Evolutionary conservation across 768 basidiomycete genomes (phyloP), one percentile per base, ranked within the genome.

Genomic region (Lactarius pseudohatsudake): DNA sequence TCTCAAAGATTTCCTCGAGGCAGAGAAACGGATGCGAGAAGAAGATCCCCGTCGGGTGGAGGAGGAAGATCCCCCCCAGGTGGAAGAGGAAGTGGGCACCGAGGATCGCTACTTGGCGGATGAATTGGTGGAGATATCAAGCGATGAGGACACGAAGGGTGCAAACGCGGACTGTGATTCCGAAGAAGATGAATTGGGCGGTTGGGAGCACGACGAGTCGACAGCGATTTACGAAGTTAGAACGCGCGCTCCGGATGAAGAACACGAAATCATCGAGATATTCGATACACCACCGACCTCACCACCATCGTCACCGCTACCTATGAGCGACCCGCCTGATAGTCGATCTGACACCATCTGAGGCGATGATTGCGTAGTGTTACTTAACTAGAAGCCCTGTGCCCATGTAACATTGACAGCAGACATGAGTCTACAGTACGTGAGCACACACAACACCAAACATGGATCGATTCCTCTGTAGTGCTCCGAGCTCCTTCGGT

Each of bases 1-100:
- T 72, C 78, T 92, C 58, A 76, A 76, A 58, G 86, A 86, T 32
- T 92, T 92, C 62, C 67, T 91, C 72, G 84, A 87, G 64, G 86
- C 85, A 1, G 91, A 92, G 73, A 76, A 73, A 71, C 75, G 70
- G 68, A 79, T 85, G 59, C 84, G 79, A 71, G 84, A 82, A 64
- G 61, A 69, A 18, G 70, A 61, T 15, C 69, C 69, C 18, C 32
- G 62, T n/a, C 59, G 57, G 22, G 74, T 76, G 22, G 71, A 50
- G n/a, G 84, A 82, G 63, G 61, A 68, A 13, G 70, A 59, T 16
- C 69, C 69, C 28, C 34, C 59, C 40, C 59, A 56, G 28, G 74
- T 76, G 22, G 71, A 65, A 8, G 71, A 67, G 7, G 72, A 73
- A 15, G 75, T 73, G 4, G 76, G 72, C 36, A 72, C 70, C n/a